Evolutionary conservation across 2,329 filamentous ascomycete species (phyloP).

Genomic region (Phialemonium atrogriseum): DNA sequence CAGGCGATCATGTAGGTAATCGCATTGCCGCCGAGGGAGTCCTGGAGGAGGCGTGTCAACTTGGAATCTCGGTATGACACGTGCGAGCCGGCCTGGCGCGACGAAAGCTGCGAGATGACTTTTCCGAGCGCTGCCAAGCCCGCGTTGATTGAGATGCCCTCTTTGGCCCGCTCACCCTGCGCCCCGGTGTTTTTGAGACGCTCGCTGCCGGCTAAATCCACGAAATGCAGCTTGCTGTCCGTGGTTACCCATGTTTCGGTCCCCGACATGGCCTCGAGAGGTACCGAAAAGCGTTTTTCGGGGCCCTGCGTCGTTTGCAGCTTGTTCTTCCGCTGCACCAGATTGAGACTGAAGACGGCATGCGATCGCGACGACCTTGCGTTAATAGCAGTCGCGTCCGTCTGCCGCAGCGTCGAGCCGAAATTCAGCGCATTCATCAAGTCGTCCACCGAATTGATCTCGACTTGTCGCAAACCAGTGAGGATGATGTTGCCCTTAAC

Average conservation of each 20-base stretch:
- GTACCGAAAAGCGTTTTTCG: constrained; percentile 83
- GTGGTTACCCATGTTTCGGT: constrained; percentile 69
- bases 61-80: constrained; percentile 98
- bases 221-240: constrained; percentile 97
- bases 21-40: constrained; percentile 91
- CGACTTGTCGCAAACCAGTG: constrained; percentile 79
- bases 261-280: constrained; percentile 68
- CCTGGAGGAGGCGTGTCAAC: constrained; percentile 87
- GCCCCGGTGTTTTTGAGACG: constrained; percentile 94
- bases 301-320: constrained; percentile 40
- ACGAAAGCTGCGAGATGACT: constrained; percentile 95
- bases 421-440: constrained; percentile 83
- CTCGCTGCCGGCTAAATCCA: constrained; percentile 94
- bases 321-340: constrained; percentile 73
- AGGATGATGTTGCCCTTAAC: constrained; percentile 89
- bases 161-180: constrained; percentile 85
- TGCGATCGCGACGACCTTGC: constrained; percentile 96
- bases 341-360: constrained; percentile 91
- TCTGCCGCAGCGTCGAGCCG: constrained; percentile 90
- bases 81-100: constrained; percentile 75
- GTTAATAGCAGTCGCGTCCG: constrained; percentile 94
- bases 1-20: constrained; percentile 99
- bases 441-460: constrained; percentile 87
- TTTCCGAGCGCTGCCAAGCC: constrained; percentile 92
- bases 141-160: constrained; percentile 97